A percentile compares a stretch with the other conserved stretches of the same genome.
These are phyloP conservation scores for Solanum sejunctum DNA, from an alignment of 257 asterid species.

Conservation along the genomic window DNA sequence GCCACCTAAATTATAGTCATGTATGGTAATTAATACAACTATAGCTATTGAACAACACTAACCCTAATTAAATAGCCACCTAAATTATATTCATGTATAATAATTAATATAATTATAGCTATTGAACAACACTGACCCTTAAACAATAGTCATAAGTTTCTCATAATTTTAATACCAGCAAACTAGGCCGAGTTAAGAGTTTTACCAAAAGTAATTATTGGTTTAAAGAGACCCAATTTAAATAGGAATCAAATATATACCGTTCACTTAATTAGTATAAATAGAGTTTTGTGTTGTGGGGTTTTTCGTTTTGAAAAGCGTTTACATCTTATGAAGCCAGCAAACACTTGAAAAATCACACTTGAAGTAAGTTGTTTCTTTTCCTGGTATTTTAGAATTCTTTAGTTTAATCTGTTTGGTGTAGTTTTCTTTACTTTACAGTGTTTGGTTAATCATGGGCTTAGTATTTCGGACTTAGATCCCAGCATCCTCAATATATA, in stretches of 20 bases:
- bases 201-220: not conserved
- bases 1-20: no score
- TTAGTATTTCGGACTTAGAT: no score
- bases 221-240: not conserved
- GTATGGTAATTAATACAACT: no score
- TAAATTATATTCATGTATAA: no score
- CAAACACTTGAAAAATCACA: not conserved
- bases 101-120: no score
- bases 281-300: not conserved
- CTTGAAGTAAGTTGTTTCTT: not conserved
- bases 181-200: no score
- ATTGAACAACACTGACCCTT: no score
- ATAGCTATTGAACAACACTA: no score
- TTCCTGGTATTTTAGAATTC: not conserved
- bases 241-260: not conserved
- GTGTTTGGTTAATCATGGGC: not conserved
- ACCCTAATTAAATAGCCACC: no score
- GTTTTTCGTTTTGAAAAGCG: not conserved
- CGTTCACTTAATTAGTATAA: not conserved
- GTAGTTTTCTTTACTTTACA: not conserved
- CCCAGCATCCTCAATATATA: no score
- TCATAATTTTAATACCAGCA: no score
- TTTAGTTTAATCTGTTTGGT: not conserved
- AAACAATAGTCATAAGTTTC: no score
- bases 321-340: not conserved